Evolutionary conservation across 805 yeast genomes (phyloP).

Genomic region (Candida golubevii): DNA sequence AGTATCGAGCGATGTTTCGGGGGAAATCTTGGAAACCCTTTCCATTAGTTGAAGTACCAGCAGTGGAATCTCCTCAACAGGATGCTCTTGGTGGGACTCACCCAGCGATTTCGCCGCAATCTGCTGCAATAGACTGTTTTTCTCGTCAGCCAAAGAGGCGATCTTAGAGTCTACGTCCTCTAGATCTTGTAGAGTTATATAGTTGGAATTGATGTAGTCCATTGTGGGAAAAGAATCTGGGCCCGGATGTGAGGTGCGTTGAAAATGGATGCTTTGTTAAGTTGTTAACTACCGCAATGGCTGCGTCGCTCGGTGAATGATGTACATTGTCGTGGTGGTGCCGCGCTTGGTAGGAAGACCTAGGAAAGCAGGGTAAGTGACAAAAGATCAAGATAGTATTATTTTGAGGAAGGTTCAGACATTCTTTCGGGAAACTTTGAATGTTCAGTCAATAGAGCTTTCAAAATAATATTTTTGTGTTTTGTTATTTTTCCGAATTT

Average conservation of each 20-base stretch:
- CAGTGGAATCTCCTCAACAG: neutral
- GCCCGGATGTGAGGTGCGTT: neutral
- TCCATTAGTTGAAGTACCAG: neutral
- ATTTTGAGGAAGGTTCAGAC: no score
- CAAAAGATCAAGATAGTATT: no score
- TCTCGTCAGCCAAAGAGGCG: neutral
- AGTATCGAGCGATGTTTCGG: neutral
- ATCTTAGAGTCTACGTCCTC: constrained; percentile 7
- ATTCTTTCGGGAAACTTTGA: no score
- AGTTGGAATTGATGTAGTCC: constrained; percentile 32
- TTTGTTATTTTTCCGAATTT: no score
- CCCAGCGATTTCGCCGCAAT: constrained; percentile 3
- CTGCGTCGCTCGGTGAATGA: no score
- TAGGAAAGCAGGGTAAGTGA: no score
- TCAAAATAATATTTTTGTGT: no score
- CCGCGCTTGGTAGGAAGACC: no score
- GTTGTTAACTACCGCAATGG: neutral
- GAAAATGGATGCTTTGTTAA: neutral
- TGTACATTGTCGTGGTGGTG: no score
- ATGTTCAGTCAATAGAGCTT: no score
- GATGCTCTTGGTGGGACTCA: neutral
- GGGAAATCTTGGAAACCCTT: neutral
- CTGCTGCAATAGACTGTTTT: neutral
- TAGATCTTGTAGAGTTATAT: constrained; percentile 34
- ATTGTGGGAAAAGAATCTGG: constrained; percentile 5